Evolutionary conservation across 371 early-diverging fungal genomes (phyloP), one percentile per base, ranked within the genome.

Genomic region (Chytridium lagenaria): DNA sequence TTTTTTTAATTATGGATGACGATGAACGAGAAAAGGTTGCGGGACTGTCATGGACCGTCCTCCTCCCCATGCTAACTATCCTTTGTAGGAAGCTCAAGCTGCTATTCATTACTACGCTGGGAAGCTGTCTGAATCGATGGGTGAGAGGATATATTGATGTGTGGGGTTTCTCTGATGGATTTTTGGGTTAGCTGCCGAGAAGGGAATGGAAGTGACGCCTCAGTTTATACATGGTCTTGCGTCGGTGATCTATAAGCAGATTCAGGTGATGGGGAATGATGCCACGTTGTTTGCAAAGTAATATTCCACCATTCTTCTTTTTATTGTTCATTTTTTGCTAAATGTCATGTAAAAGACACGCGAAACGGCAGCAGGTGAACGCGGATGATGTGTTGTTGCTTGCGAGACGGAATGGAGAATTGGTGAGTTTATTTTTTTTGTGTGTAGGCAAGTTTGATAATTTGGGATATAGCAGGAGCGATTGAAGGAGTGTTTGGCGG

Each of bases 71-170:
- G 44, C 44, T 19, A 44, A 12, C 44, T 44, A 19, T 12, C 44
- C 44, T 19, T 7, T 44, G 44, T 19, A 38, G 40, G 7, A 66
- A 49, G n/a, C 49, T 10, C 19, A 66, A 30, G 66, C 66, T n/a
- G 66, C 66, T 7, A 36, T 66, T 26, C 66, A 66, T 66, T 66
- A 66, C 44, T 38, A 39, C 44, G 44, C 30, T 44, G 37, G n/a
- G 22, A 66, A 66, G 44, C n/a, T 39, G 23, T 39, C 19, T 5
- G 66, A 66, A 66, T 44, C 44, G 7, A 44, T 44, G 7, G 44
- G 19, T 19, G 44, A 19, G 26, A 23, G 5, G 7, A 26, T 52
- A 5, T 26, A 52, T 26, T 61, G 61, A 22, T 33, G 34, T 34
- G 23, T 55, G 19, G 7, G 5, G 23, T 15, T 55, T 5, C 3